Conservation (phyloP, 257 asterid genomes). For the Ligustrum vulgare region DNA sequence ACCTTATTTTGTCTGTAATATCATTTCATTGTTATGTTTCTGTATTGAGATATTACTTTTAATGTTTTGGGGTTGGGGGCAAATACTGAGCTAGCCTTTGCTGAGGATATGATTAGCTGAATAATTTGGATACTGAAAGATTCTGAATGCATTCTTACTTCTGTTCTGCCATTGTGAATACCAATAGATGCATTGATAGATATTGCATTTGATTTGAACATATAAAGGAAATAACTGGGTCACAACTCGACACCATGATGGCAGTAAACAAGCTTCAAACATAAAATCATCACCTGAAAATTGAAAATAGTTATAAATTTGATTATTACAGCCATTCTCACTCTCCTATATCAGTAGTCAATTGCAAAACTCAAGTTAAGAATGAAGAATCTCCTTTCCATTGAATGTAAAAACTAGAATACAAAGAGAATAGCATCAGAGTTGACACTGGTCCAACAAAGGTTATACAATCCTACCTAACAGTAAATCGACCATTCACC, state of each 20-base stretch:
- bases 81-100: background rate
- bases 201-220: background rate
- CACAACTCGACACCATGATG: too few relatives aligned
- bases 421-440: conserved; percentile 16
- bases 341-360: background rate
- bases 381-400: conserved; percentile 19
- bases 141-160: background rate
- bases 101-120: background rate
- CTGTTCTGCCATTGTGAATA: background rate
- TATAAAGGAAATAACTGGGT: too few relatives aligned
- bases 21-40: background rate
- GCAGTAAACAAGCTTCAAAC: too few relatives aligned
- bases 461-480: background rate
- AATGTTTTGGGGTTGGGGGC: background rate
- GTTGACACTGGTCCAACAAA: conserved; percentile 16
- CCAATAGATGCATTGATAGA: background rate
- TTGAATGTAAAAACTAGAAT: conserved; percentile 13
- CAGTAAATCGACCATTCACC: conserved; percentile 28
- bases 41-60: background rate
- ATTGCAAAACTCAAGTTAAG: conserved; percentile 20
- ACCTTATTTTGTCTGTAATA: background rate
- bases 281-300: too few relatives aligned
- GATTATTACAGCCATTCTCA: background rate
- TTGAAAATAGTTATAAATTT: background rate
- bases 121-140: background rate